Base-by-base conservation (phyloP, 2,329 filamentous ascomycete species). In the Alternaria angustiovoidea region DNA sequence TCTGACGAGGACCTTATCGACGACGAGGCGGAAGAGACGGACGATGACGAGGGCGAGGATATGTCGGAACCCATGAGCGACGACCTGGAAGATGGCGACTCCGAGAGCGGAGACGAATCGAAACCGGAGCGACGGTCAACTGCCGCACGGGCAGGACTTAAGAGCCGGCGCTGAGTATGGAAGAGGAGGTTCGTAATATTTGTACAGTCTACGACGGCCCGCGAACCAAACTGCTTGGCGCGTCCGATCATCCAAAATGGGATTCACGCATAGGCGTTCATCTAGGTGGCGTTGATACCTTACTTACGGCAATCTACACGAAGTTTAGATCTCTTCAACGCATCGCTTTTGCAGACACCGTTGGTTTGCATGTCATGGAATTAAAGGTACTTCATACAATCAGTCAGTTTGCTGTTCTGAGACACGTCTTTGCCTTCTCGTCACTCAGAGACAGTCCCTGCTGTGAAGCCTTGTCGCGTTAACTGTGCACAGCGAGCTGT, bases 1-100 rank as follows among this genome's bases (percentile, higher is more conserved):
- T 63, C 60, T 7, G 79, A 81, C 9, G 79, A 82, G 20, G 80
- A 76, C 18, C 61, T 86, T 41, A 69, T 86, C 48, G 84, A 87
- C 58, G 82, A 84, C 39, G 83, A 84, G 68, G 84, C 82, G 4
- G 82, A 84, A 64, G 83, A 85, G 68, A 81, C 77, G 4, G 81
- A 81, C 4, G 76, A 80, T 41, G 80, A 81, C 44, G 75, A 77
- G 22, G 80, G 78, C 28, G 84, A 85, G 51, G 82, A 84, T 38
- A 76, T 78, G 63, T 80, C 79, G 1, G 81, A 81, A 54, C 79
- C 81, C 16, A 79, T 81, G 59, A 80, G 80, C 63, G 81, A 82
- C 42, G 81, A 81, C 43, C 66, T 80, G 32, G 81, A 82, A 54
- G 81, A 80, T 4, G 77, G 74, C 18, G 79, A 75, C 2, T 82